Conservation (phyloP, 2,329 filamentous ascomycete species). For the Colletotrichum graminicola region DNA sequence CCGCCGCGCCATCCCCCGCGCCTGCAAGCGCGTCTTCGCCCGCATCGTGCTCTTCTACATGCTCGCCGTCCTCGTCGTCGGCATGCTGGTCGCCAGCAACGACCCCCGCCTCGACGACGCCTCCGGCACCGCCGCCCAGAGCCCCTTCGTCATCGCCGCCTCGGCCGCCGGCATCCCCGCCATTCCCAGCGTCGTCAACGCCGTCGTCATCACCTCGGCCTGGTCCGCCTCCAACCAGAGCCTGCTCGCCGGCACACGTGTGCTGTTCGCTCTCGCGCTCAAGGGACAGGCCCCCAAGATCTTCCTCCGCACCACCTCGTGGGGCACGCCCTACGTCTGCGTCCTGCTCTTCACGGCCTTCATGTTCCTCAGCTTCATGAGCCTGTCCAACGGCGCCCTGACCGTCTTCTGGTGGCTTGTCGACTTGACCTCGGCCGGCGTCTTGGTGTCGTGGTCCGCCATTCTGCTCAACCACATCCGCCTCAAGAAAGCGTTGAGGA, state of each 20-base stretch:
- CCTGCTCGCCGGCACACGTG: constrained; percentile 68
- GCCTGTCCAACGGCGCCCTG: constrained; percentile 68
- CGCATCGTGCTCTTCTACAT: constrained; percentile 58
- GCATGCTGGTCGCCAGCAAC: constrained; percentile 66
- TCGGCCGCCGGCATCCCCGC: constrained; percentile 65
- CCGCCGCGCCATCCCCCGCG: constrained; percentile 54
- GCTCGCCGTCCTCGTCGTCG: constrained; percentile 64
- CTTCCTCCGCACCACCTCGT: constrained; percentile 48
- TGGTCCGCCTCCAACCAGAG: constrained; percentile 64
- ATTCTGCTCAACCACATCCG: constrained; percentile 69
- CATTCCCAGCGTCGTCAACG: constrained; percentile 68
- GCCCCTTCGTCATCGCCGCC: constrained; percentile 64
- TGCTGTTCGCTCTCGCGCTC: constrained; percentile 66
- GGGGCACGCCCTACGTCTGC: constrained; percentile 50
- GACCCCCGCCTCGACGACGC: constrained; percentile 62
- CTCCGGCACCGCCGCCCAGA: constrained; percentile 62
- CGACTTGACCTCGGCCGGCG: constrained; percentile 65
- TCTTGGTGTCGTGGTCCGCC: constrained; percentile 66
- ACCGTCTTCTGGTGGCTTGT: constrained; percentile 74
- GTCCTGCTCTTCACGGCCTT: constrained; percentile 66
- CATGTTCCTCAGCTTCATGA: constrained; percentile 70
- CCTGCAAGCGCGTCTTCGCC: constrained; percentile 46
- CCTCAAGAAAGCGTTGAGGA: constrained; percentile 64
- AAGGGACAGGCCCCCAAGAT: constrained; percentile 65
- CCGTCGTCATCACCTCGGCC: constrained; percentile 65